A percentile compares a stretch with the other conserved stretches of the same genome.
These are phyloP conservation scores for Solanum pennellii DNA, from an alignment of 257 asterid species.

Conservation along the genomic window DNA sequence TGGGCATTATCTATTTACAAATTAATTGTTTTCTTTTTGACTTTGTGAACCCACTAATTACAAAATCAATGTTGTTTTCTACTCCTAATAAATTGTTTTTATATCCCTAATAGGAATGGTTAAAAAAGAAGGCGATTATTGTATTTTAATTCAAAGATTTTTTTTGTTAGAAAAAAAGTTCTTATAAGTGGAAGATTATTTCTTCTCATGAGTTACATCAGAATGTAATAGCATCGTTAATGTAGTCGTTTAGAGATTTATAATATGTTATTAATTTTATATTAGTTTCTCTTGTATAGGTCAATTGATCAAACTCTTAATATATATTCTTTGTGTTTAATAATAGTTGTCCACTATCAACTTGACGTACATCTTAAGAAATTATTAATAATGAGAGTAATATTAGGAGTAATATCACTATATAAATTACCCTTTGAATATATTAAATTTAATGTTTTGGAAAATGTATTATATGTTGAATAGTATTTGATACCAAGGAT, in stretches of 20 bases:
- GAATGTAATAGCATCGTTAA: rapidly evolving
- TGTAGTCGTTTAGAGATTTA: neutral
- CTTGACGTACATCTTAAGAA: neutral
- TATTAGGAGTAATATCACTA: no score
- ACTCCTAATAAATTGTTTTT: neutral
- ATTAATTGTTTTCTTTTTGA: neutral
- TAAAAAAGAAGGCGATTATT: no score
- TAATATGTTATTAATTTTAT: neutral
- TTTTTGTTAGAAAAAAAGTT: no score
- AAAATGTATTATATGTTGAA: neutral
- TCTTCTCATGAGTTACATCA: neutral
- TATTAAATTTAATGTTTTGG: no score
- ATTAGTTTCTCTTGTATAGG: neutral
- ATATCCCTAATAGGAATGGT: neutral
- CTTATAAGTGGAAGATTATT: neutral
- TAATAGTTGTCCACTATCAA: no score
- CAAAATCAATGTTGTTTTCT: neutral
- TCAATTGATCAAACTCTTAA: neutral
- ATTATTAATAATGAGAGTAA: no score
- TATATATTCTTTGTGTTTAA: no score
- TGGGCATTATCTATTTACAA: neutral
- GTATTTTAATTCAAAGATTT: no score
- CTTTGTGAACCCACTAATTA: neutral
- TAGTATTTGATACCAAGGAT: neutral
- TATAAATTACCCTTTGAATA: no score